These are phyloP conservation scores for Usnea hakonensis DNA, from an alignment of 495 filamentous ascomycete species.

Conservation along the genomic window DNA sequence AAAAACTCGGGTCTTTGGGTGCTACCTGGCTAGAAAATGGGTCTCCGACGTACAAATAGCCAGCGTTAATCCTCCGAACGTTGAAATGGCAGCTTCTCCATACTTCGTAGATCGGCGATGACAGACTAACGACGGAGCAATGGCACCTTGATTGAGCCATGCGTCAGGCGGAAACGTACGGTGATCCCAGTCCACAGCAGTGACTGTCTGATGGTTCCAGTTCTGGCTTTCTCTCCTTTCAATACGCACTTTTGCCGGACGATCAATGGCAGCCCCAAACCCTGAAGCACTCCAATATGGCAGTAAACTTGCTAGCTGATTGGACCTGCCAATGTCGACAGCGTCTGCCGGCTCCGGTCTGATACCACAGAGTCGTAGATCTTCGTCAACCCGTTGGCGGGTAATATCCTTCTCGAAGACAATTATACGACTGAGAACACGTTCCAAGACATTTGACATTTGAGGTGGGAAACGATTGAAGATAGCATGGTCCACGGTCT, in stretches of 20 bases:
- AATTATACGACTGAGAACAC: background rate
- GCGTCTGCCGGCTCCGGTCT: conserved; percentile 15
- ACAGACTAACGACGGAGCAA: no score
- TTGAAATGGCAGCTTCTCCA: no score
- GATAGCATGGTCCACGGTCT: conserved; percentile 13
- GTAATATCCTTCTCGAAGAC: conserved; percentile 11
- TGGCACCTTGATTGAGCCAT: conserved; percentile 24
- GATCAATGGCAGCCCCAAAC: conserved; percentile 2
- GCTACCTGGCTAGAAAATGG: no score
- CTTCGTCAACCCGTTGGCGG: conserved; percentile 14
- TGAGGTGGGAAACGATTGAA: conserved; percentile 9
- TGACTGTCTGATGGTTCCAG: conserved; percentile 7
- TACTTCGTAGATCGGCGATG: no score
- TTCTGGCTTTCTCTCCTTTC: background rate
- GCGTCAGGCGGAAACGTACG: conserved; percentile 17
- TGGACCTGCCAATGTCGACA: background rate
- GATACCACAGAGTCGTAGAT: conserved; percentile 16
- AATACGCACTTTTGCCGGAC: conserved; percentile 5
- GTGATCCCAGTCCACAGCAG: conserved; percentile 21
- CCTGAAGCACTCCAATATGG: conserved; percentile 1
- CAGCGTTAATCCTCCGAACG: no score
- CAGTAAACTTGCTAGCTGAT: background rate
- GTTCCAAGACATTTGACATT: background rate
- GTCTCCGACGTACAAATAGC: no score
- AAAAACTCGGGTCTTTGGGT: no score